Evolutionary conservation across 306 rosid species (phyloP), one percentile per base, ranked within the genome.

Genomic region (Rosa persica): DNA sequence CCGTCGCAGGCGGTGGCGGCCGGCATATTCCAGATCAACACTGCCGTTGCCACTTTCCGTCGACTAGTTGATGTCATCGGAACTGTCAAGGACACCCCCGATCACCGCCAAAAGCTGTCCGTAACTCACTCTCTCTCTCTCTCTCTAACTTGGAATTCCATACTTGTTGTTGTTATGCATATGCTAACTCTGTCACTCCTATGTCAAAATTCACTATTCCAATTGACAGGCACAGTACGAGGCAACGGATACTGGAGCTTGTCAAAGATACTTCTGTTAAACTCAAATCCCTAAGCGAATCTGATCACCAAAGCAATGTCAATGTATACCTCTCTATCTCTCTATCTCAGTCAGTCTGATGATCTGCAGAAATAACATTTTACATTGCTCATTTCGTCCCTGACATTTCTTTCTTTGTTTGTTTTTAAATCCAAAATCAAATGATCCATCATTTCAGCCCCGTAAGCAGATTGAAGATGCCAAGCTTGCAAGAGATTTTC

Each of bases 21-120:
- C 47, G 93, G 89, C 48, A 90, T 92, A 80, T 92, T 88, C 83
- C 95, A 92, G 93, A 88, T 92, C 84, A 92, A 92, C 81, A 90
- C 95, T 15, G 89, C 95, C 87, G 93, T 88, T 38, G 80, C 85
- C 68, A 82, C 85, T 80, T 92, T 89, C 82, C 93, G 88, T 5
- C 91, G 97, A 20, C 88, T 90, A 64, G 95, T 90, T 44, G 93
- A 92, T 70, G 85, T 86, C 49, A 68, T 92, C 39, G 97, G 97
- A 81, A 88, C 93, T 78, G 85, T 84, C 75, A 92, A 86, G 81
- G 95, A 90, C 74, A 92, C 95, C 67, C 75, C 90, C 48, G 88
- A 80, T 1, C 93, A 88, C 84, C 95, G 95, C 66, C 93, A 84
- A 68, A 92, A 90, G 76, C 83, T 90, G 97, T 92, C 11, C 30